phyloP scores from a whole-genome alignment of 2,329 filamentous ascomycete genomes.

The Emergomyces africanus region DNA sequence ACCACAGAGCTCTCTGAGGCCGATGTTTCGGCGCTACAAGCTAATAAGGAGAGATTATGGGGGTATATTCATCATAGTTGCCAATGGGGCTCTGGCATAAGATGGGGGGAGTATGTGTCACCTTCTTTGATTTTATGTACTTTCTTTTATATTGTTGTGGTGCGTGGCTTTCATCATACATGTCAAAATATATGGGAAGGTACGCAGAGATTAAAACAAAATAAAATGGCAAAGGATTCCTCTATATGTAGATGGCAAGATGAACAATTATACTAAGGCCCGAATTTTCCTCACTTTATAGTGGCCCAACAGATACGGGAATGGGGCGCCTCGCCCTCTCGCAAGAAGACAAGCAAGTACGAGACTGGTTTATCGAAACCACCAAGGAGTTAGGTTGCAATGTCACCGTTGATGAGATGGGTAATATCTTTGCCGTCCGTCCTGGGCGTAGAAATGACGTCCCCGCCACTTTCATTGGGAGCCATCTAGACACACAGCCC shows the following conservation, averaged over 20 bases:
- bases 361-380: slow-evolving; percentile 62
- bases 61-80: slow-evolving; percentile 52
- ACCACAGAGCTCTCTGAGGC: slow-evolving; percentile 36
- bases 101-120: slow-evolving; percentile 51
- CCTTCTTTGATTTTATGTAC: slow-evolving; percentile 2
- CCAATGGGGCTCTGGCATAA: slow-evolving; percentile 52
- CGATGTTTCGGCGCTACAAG: slow-evolving; percentile 40
- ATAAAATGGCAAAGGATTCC: too few relatives aligned
- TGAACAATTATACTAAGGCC: background rate
- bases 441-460: slow-evolving; percentile 46
- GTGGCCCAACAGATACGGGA: slow-evolving; percentile 49
- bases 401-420: slow-evolving; percentile 60
- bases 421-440: slow-evolving; percentile 65
- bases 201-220: background rate
- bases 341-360: slow-evolving; percentile 56
- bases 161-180: background rate
- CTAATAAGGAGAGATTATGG: slow-evolving; percentile 49
- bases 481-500: slow-evolving; percentile 39
- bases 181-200: background rate
- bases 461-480: slow-evolving; percentile 39
- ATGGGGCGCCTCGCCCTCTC: slow-evolving; percentile 64
- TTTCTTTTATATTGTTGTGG: background rate
- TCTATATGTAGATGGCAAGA: background rate
- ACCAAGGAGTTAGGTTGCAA: slow-evolving; percentile 52
- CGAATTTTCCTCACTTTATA: slow-evolving; percentile 7